Base-by-base conservation (phyloP, 2,329 filamentous ascomycete genomes). In the Nemania sp. region DNA sequence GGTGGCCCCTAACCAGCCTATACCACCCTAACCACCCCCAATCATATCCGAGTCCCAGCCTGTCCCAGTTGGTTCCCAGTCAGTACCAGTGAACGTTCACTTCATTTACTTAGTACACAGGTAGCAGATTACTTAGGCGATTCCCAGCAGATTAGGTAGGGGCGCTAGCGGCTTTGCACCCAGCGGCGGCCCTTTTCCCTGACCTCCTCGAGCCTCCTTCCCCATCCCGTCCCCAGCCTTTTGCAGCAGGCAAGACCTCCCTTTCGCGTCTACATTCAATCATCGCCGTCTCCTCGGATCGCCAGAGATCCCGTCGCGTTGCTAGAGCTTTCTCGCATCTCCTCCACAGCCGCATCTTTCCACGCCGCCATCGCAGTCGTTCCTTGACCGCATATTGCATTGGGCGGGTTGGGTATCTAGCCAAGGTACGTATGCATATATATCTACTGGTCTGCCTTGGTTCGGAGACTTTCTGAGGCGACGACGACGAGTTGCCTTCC, bases 141-240 rank as follows among this genome's bases (percentile, higher is more conserved):
- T n/a, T n/a, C n/a, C n/a, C n/a, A n/a, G 66, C 57, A 68, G 66
- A 70, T 68, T 70, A 70, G 66, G 66, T 70, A 66, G 68, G 65
- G 64, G 70, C 65, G 67, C 70, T 71, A 71, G 68, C 67, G 69
- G 67, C 66, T 62, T 62, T 55, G 62, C 62, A 59, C 63, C 66
- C 62, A 67, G 65, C 64, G 66, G 67, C 69, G 60, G 64, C 64
- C 67, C 67, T 66, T 70, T 72, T 68, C 53, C 67, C 66, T 66
- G 66, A 66, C 68, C 68, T 70, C 55, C 67, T 70, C 70, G 67
- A 72, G 70, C 70, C 70, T 72, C 68, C 56, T 70, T 70, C 66
- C 68, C 64, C 68, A 65, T 70, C 65, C 61, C 61, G 53, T 66
- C 68, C 67, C 67, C 67, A 64, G 60, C 64, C 66, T 66, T 72